Evolutionary conservation across 176 grass and related monocot species (phyloP).

Genomic region (Triticum urartu): DNA sequence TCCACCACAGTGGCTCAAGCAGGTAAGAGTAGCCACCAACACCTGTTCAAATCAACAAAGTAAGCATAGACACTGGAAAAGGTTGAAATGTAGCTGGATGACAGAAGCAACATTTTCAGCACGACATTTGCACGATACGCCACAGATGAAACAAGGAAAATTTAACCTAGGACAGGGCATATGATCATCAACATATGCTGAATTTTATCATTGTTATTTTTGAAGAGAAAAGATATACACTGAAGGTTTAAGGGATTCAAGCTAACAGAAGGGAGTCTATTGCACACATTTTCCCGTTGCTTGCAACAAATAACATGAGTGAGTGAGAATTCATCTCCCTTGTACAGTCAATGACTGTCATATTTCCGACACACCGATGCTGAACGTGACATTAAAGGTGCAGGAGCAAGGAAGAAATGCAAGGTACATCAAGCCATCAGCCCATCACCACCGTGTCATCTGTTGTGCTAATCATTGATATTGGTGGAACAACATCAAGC

Average conservation of each 20-base stretch:
- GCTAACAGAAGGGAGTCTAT: not conserved
- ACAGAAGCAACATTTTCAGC: not conserved
- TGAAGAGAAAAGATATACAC: not conserved
- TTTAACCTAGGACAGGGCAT: not conserved
- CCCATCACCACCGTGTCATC: not conserved
- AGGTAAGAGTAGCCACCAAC: conserved; percentile 96
- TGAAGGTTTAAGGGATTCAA: not conserved
- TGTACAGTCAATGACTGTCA: not conserved
- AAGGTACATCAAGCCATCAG: not conserved
- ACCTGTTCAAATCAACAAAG: conserved; percentile 51
- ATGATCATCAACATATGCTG: not conserved
- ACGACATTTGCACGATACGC: not conserved
- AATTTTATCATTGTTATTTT: not conserved
- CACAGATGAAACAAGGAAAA: not conserved
- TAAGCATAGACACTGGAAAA: not conserved
- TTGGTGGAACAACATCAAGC: not conserved
- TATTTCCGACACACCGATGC: not conserved
- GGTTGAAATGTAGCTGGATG: not conserved
- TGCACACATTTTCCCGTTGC: not conserved
- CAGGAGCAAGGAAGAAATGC: not conserved
- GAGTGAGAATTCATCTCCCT: not conserved
- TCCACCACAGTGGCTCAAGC: conserved; percentile 95
- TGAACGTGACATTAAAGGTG: not conserved
- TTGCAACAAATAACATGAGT: not conserved
- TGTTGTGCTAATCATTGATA: not conserved